Conservation (phyloP, 176 grass and related monocot species). For the Oryza australiensis region DNA sequence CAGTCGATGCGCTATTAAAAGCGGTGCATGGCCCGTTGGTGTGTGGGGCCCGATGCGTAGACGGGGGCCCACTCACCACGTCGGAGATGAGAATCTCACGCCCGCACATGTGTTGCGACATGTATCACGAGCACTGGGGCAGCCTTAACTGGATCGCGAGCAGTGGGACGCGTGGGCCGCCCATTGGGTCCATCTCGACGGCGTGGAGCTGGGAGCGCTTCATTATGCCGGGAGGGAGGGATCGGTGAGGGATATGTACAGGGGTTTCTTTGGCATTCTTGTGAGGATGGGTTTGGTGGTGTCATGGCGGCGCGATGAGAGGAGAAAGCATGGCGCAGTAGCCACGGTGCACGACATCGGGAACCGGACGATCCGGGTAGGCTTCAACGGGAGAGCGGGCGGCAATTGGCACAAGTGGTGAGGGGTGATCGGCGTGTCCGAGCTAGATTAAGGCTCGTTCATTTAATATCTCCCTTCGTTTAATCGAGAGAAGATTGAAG, state of each 20-base stretch:
- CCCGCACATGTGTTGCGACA: slow-evolving; percentile 25
- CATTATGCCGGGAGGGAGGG: no score
- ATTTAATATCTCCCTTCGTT: no score
- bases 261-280: no score
- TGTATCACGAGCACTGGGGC: slow-evolving; percentile 12
- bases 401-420: no score
- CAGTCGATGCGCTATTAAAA: slow-evolving; percentile 52
- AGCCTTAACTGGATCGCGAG: slow-evolving; percentile 3
- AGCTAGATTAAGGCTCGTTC: no score
- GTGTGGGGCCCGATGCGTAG: neutral
- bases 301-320: no score
- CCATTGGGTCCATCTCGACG: slow-evolving; percentile 29
- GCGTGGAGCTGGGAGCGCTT: neutral
- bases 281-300: neutral
- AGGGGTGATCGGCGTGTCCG: no score
- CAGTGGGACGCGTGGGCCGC: neutral
- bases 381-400: no score
- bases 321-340: no score
- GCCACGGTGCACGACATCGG: no score
- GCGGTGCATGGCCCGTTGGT: neutral
- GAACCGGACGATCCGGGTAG: no score
- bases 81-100: slow-evolving; percentile 27
- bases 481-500: no score
- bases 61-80: slow-evolving; percentile 8
- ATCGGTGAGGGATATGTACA: neutral